Conservation (phyloP, 768 basidiomycete species). For the Gloeopeniophorella convolvens region DNA sequence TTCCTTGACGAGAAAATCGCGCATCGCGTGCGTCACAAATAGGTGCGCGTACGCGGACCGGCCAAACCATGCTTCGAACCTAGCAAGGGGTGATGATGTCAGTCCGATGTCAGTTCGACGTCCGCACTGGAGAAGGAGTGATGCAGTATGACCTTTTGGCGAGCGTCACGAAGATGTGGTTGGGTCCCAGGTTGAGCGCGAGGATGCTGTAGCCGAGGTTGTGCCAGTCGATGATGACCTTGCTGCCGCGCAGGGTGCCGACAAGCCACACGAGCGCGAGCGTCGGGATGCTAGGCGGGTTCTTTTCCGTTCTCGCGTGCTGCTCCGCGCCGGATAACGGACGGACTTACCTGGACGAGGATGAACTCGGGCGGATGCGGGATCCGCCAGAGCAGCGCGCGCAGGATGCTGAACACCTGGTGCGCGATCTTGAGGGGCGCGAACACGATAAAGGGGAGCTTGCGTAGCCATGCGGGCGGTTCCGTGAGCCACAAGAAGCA, state of each 20-base stretch:
- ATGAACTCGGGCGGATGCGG: slow-evolving; percentile 73
- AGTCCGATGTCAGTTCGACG: not conserved
- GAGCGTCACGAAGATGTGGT: slow-evolving; percentile 63
- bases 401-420: slow-evolving; percentile 59
- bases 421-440: slow-evolving; percentile 77
- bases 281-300: slow-evolving; percentile 94
- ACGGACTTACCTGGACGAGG: slow-evolving; percentile 71
- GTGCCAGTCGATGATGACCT: slow-evolving; percentile 98
- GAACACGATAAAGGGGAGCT: slow-evolving; percentile 59
- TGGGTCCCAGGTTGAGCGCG: slow-evolving; percentile 66
- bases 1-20: slow-evolving; percentile 53
- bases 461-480: slow-evolving; percentile 46
- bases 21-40: slow-evolving; percentile 91
- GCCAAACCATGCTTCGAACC: slow-evolving; percentile 84
- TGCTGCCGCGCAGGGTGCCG: slow-evolving; percentile 59
- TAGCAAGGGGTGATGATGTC: no score
- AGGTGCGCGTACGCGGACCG: slow-evolving; percentile 78
- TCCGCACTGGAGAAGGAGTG: slow-evolving; percentile 1
- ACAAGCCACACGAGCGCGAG: slow-evolving; percentile 79
- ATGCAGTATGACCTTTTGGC: slow-evolving; percentile 56
- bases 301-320: slow-evolving; percentile 42
- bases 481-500: slow-evolving; percentile 62
- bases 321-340: not conserved
- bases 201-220: slow-evolving; percentile 95
- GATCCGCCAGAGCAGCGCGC: slow-evolving; percentile 53